Evolutionary conservation across 495 filamentous ascomycete species (phyloP).

Genomic region (Clohesyomyces aquaticus): DNA sequence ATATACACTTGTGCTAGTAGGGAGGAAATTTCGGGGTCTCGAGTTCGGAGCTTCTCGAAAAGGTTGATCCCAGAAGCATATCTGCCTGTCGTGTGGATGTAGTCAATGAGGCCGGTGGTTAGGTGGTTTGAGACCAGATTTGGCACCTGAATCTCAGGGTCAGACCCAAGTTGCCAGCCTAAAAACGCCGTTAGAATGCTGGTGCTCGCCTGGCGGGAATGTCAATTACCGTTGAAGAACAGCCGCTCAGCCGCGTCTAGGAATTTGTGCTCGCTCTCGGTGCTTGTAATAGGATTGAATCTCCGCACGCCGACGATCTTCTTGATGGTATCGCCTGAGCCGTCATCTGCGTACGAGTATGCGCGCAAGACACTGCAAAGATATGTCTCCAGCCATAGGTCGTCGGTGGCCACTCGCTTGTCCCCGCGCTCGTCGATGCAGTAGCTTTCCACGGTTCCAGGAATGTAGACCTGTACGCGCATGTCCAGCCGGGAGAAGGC

Average conservation of each 20-base stretch:
- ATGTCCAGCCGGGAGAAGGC: conserved; percentile 97
- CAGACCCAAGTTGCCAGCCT: conserved; percentile 96
- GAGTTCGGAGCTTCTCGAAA: conserved; percentile 90
- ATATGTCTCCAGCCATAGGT: conserved; percentile 96
- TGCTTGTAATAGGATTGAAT: conserved; percentile 97
- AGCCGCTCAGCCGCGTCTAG: conserved; percentile 91
- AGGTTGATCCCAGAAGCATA: conserved; percentile 97
- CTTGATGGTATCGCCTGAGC: conserved; percentile 84
- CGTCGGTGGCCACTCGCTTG: conserved; percentile 87
- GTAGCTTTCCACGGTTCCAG: conserved; percentile 91
- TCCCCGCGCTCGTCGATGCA: conserved; percentile 96
- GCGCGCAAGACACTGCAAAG: conserved; percentile 90
- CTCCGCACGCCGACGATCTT: conserved; percentile 92
- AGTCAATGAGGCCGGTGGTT: conserved; percentile 87
- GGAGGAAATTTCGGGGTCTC: conserved; percentile 91
- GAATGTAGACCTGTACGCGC: conserved; percentile 96
- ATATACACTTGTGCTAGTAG: conserved; percentile 86
- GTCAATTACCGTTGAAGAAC: conserved; percentile 80
- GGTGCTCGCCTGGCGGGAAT: not conserved
- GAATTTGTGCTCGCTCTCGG: conserved; percentile 95
- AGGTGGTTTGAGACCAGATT: conserved; percentile 97
- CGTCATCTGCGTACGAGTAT: conserved; percentile 95
- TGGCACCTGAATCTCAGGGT: conserved; percentile 95
- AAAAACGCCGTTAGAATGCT: not conserved
- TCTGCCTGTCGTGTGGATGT: conserved; percentile 93